Base-by-base conservation (phyloP, 495 filamentous ascomycete species). In the Penicillium cinerascens region DNA sequence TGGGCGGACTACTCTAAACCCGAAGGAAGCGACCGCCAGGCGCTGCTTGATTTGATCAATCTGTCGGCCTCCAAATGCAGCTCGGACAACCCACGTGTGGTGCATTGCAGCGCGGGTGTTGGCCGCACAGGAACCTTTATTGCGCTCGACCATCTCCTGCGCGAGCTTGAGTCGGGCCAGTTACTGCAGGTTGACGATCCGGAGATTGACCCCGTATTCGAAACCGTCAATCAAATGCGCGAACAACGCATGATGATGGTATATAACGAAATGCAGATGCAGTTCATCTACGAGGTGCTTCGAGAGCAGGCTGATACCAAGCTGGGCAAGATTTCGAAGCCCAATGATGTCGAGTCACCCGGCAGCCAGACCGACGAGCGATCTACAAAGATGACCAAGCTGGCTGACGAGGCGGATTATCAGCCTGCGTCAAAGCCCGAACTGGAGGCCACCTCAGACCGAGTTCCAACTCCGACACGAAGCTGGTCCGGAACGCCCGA, bases 211-310 rank as follows among this genome's bases (percentile, higher is more conserved):
- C 78, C 79, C 0, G 77, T 89, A 13, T 89, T 86, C 55, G 79
- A 87, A 15, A 83, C 85, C 6, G 95, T 99, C 41, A 85, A 95
- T 55, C 72, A 75, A 59, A 78, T 99, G 60, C 81, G 95, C 23
- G 81, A 92, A 69, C 95, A 99, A 73, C 78, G 95, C 35, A 89
- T 89, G 81, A 88, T 86, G 66, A 99, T 97, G 95, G 95, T 99
- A 4, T 93, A 97, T 69, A 86, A 87, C 25, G 87, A 92, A 62
- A 68, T 78, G 57, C 95, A 99, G 70, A 90, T 89, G 62, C 67
- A 80, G 16, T 97, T 99, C 64, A 80, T 99, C 39, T 97, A 99
- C 71, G 83, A 89, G 59, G 89, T 96, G 0, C 60, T 97, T 49
- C 79, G 82, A 41, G 88, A 92, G 66, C 73, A 84, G 56, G 88